A percentile compares a stretch with the other conserved stretches of the same genome.
Evolutionary conservation across 2,329 filamentous ascomycete genomes (phyloP).

Genomic region (Cyphellophora attinorum): DNA sequence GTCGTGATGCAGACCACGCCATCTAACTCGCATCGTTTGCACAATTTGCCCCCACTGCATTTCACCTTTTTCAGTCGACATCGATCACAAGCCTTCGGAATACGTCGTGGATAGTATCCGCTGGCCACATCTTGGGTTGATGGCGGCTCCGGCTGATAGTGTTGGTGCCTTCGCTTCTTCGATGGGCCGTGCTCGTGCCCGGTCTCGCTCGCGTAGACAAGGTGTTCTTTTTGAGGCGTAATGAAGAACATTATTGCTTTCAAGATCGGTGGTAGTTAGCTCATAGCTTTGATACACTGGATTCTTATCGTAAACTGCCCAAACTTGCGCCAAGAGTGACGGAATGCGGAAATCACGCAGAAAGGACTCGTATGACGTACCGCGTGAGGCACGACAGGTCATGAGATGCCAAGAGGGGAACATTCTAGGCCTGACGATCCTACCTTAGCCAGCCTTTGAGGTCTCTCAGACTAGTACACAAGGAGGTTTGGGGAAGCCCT

Average conservation of each 20-base stretch:
- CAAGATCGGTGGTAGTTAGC: slow-evolving; percentile 1
- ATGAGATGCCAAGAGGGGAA: background rate
- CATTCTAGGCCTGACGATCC: background rate
- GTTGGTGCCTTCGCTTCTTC: slow-evolving; percentile 1
- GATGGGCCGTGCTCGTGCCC: background rate
- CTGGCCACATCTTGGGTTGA: slow-evolving; percentile 3
- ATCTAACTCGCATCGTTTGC: slow-evolving; percentile 4
- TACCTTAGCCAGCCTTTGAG: slow-evolving; percentile 1
- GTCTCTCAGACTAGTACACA: background rate
- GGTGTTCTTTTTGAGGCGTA: slow-evolving; percentile 1
- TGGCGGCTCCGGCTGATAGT: slow-evolving; percentile 1
- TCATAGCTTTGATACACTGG: slow-evolving; percentile 1
- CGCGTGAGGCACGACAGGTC: background rate
- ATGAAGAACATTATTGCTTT: slow-evolving; percentile 9
- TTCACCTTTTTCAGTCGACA: slow-evolving; percentile 11
- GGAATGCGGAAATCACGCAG: slow-evolving; percentile 1
- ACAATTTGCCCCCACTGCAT: slow-evolving; percentile 4
- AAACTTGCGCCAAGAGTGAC: background rate
- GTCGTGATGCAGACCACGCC: slow-evolving; percentile 1
- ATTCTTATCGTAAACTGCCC: background rate
- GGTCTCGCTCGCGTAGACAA: slow-evolving; percentile 1
- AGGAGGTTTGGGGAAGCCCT: background rate
- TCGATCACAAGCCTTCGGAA: slow-evolving; percentile 9
- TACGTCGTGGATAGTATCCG: slow-evolving; percentile 10
- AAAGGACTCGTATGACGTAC: slow-evolving; percentile 1